Evolutionary conservation across 805 yeast genomes (phyloP).

Genomic region (Spencermartinsiella europaea): DNA sequence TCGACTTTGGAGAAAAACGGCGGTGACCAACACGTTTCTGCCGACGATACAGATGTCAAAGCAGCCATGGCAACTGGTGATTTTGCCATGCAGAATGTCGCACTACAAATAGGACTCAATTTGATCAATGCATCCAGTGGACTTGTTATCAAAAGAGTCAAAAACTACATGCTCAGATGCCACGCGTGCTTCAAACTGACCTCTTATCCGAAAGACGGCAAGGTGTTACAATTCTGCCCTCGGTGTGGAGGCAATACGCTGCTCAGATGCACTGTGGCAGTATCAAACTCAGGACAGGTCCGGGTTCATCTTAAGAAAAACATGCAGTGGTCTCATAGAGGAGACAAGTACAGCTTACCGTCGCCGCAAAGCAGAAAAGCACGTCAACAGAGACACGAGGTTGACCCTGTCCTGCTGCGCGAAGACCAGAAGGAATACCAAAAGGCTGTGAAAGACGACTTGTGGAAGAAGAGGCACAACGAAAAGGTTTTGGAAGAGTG

Average conservation of each 20-base stretch:
- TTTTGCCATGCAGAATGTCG: conserved; percentile 95
- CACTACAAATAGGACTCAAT: conserved; percentile 84
- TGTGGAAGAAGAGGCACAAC: conserved; percentile 79
- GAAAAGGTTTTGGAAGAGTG: conserved; percentile 82
- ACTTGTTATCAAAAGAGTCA: conserved; percentile 71
- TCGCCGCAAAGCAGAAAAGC: conserved; percentile 82
- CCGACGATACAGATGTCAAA: conserved; percentile 38
- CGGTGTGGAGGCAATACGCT: conserved; percentile 92
- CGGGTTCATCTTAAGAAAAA: conserved; percentile 85
- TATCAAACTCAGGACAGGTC: conserved; percentile 72
- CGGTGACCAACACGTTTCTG: conserved; percentile 50
- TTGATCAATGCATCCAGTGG: conserved; percentile 84
- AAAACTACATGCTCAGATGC: conserved; percentile 93
- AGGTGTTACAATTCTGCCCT: conserved; percentile 78
- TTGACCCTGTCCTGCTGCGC: conserved; percentile 72
- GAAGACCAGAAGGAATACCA: conserved; percentile 95
- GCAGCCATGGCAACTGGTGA: conserved; percentile 93
- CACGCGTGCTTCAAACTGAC: conserved; percentile 90
- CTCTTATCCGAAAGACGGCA: conserved; percentile 72
- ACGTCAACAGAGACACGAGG: conserved; percentile 69
- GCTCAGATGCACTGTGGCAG: conserved; percentile 83
- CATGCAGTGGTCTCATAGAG: conserved; percentile 91
- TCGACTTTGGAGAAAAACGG: conserved; percentile 66
- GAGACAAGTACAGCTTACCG: conserved; percentile 74
- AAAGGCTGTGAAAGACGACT: conserved; percentile 79